A percentile compares a stretch with the other conserved stretches of the same genome.
phyloP scores from a whole-genome alignment of 768 basidiomycete genomes.

The Auriculariales sp. region DNA sequence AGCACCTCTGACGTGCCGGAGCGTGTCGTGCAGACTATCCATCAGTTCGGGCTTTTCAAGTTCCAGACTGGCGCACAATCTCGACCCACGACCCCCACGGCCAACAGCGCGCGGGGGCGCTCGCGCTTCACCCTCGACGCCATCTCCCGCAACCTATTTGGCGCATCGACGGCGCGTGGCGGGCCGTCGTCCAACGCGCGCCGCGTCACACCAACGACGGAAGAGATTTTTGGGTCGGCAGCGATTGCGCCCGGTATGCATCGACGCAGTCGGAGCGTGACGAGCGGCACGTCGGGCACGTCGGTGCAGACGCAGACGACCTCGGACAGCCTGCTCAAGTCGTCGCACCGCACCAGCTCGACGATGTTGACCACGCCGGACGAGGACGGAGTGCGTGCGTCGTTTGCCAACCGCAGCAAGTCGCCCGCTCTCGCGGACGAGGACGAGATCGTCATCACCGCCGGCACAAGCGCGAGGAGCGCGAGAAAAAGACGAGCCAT shows the following conservation, averaged over 20 bases:
- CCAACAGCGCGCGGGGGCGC: slow-evolving; percentile 52
- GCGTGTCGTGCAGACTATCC: slow-evolving; percentile 70
- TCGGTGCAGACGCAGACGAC: slow-evolving; percentile 57
- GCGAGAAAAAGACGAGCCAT: slow-evolving; percentile 27
- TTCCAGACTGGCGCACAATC: slow-evolving; percentile 68
- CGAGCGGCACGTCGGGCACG: slow-evolving; percentile 14
- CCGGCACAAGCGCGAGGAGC: slow-evolving; percentile 28
- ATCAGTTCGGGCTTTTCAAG: slow-evolving; percentile 80
- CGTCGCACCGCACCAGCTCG: slow-evolving; percentile 58
- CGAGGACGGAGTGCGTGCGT: slow-evolving; percentile 31
- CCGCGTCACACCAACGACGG: no score
- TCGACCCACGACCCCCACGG: slow-evolving; percentile 74
- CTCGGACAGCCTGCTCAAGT: slow-evolving; percentile 55
- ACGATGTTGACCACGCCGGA: slow-evolving; percentile 44
- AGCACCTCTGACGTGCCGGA: slow-evolving; percentile 60
- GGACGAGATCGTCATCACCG: slow-evolving; percentile 25
- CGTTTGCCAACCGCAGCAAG: slow-evolving; percentile 16
- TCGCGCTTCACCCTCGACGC: slow-evolving; percentile 84
- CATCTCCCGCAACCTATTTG: slow-evolving; percentile 81
- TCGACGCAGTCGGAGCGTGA: slow-evolving; percentile 11
- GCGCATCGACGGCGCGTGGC: slow-evolving; percentile 46
- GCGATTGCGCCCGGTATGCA: slow-evolving; percentile 42
- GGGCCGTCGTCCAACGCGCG: no score
- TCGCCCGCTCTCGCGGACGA: slow-evolving; percentile 21
- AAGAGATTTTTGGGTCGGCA: slow-evolving; percentile 8